phyloP scores from a whole-genome alignment of 139 green algal species.

The Asterochloris erici region DNA sequence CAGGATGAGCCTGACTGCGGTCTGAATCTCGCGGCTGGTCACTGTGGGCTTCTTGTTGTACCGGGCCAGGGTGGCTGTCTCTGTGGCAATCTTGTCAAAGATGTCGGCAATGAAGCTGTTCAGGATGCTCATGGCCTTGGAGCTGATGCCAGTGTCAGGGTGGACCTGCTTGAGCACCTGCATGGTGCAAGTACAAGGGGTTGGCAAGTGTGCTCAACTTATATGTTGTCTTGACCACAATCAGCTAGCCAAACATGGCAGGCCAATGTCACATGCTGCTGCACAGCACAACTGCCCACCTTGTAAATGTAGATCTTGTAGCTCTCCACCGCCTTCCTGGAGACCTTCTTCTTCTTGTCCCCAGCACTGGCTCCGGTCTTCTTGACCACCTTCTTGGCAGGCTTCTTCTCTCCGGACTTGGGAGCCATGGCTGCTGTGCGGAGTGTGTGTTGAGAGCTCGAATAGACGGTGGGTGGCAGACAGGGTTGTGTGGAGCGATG shows the following conservation, averaged over 20 bases:
- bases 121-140: conserved; percentile 97
- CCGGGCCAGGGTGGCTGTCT: conserved; percentile 46
- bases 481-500: too few species aligned
- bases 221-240: too few species aligned
- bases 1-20: conserved; percentile 82
- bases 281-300: conserved; percentile 32
- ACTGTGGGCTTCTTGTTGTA: conserved; percentile 87
- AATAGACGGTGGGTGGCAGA: too few species aligned
- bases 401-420: conserved; percentile 42
- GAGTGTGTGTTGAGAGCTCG: too few species aligned
- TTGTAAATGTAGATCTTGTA: conserved; percentile 99
- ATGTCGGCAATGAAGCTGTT: conserved; percentile 89
- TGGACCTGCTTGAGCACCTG: conserved; percentile 83
- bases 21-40: conserved; percentile 84
- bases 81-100: conserved; percentile 85
- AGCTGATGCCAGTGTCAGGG: conserved; percentile 94
- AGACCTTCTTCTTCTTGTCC: conserved; percentile 33
- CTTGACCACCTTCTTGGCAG: conserved; percentile 34
- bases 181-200: conserved; percentile 56
- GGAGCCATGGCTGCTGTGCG: conserved; percentile 17
- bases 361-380: conserved; percentile 12
- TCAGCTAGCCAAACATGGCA: too few species aligned
- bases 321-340: conserved; percentile 62
- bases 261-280: neutral
- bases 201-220: neutral